Evolutionary conservation across 2,329 filamentous ascomycete genomes (phyloP).

Genomic region (Arthrinium phaeospermum): DNA sequence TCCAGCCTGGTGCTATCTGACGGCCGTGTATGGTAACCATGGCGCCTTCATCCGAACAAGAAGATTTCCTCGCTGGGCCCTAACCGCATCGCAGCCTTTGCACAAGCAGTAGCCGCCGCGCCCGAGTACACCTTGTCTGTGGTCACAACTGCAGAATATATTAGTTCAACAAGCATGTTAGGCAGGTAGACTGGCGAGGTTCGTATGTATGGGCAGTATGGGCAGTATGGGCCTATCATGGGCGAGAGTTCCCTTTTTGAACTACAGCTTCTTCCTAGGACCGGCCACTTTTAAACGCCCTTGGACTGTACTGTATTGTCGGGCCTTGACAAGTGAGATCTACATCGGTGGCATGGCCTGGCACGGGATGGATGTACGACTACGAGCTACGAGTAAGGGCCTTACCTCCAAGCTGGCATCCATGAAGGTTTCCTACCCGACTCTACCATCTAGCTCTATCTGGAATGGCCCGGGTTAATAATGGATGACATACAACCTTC

Average conservation of each 20-base stretch:
- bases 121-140: neutral
- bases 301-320: neutral
- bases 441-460: neutral
- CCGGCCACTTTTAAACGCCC: slow-evolving; percentile 6
- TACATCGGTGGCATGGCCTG: neutral
- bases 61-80: neutral
- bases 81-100: neutral
- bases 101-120: neutral
- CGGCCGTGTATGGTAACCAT: neutral
- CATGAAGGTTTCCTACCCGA: slow-evolving; percentile 15
- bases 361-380: neutral
- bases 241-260: neutral
- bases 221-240: neutral
- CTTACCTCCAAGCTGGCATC: neutral
- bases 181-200: neutral
- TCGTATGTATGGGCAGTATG: neutral
- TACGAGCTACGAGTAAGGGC: slow-evolving; percentile 11
- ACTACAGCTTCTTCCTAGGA: neutral
- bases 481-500: slow-evolving; percentile 17
- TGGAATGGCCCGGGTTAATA: slow-evolving; percentile 3
- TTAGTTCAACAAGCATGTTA: neutral
- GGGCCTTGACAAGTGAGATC: neutral
- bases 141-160: neutral
- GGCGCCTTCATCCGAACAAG: neutral
- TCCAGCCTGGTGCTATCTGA: slow-evolving; percentile 5